Evolutionary conservation across 179 eudicot genomes (phyloP).

Genomic region (Camellia oleifera): DNA sequence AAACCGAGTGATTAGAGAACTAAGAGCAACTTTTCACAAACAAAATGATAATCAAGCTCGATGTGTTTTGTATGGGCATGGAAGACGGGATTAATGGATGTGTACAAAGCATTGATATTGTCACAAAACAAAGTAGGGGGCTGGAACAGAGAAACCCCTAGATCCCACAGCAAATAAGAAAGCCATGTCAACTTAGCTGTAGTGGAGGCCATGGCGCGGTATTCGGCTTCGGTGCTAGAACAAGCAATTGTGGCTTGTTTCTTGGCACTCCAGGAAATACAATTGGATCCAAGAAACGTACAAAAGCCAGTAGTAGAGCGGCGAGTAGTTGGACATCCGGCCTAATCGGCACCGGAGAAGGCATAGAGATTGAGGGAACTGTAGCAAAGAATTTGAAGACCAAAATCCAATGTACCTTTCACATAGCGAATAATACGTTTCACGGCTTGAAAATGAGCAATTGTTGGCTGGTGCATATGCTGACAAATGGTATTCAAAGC

Average conservation of each 20-base stretch:
- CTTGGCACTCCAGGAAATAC: background rate
- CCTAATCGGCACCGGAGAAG: background rate
- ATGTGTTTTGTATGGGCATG: background rate
- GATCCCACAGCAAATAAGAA: background rate
- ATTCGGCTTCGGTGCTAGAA: background rate
- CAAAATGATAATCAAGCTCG: background rate
- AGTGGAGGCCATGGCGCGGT: background rate
- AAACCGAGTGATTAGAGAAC: background rate
- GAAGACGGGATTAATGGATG: background rate
- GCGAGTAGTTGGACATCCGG: background rate
- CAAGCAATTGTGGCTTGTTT: background rate
- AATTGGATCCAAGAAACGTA: background rate
- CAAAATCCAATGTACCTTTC: background rate
- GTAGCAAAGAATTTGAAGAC: background rate
- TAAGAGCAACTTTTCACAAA: background rate
- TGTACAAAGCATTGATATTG: background rate
- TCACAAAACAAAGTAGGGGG: background rate
- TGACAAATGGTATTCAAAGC: background rate
- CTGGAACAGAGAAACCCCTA: background rate
- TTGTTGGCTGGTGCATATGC: background rate
- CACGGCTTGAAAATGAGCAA: background rate
- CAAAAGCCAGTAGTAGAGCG: background rate
- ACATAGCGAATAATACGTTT: background rate
- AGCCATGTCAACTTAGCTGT: background rate
- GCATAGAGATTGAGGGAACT: background rate